Percentiles rank a stretch among this genome's conserved stretches.
Evolutionary conservation across 179 eudicot species (phyloP).

Genomic region (Carnegiea gigantea): DNA sequence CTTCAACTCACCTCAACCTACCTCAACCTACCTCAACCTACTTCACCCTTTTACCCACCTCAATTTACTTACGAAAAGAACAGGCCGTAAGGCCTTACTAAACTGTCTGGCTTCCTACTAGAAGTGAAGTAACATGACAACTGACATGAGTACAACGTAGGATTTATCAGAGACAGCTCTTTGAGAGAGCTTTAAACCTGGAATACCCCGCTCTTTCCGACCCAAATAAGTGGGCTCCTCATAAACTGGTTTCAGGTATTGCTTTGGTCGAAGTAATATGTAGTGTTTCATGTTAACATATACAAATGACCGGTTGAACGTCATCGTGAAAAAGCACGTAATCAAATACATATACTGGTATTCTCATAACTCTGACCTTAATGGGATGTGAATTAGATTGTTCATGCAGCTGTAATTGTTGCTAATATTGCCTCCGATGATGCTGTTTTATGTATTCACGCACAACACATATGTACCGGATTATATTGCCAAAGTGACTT

Average conservation of each 20-base stretch:
- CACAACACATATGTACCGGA: background rate
- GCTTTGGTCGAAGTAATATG: background rate
- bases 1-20: too few relatives aligned
- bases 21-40: too few relatives aligned
- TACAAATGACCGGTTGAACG: constrained; percentile 8
- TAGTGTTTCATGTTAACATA: background rate
- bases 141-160: background rate
- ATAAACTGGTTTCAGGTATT: background rate
- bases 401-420: background rate
- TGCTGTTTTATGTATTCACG: background rate
- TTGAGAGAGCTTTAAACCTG: background rate
- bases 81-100: background rate
- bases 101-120: background rate
- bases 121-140: background rate
- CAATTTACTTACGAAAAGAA: too few relatives aligned
- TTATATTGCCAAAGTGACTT: background rate
- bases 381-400: background rate
- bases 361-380: background rate
- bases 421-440: background rate
- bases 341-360: background rate
- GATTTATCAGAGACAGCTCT: background rate
- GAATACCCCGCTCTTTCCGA: background rate
- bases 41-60: too few relatives aligned
- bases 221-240: background rate
- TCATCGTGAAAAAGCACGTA: background rate